These are phyloP conservation scores for Eustoma russellianum DNA, from an alignment of 257 asterid genomes.

Conservation along the genomic window DNA sequence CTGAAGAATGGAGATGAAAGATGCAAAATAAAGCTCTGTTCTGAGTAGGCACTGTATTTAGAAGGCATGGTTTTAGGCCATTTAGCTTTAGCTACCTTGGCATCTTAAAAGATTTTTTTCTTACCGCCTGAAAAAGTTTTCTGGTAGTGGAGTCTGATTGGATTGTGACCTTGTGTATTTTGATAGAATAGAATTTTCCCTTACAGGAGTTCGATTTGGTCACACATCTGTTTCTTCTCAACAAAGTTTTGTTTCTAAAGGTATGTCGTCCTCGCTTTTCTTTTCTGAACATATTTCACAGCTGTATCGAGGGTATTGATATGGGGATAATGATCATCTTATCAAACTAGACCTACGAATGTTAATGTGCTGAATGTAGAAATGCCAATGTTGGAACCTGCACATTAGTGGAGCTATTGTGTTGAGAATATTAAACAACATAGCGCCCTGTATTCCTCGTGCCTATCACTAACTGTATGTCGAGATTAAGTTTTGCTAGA, in stretches of 20 bases:
- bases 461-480: too few species aligned
- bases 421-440: too few species aligned
- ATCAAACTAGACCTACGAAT: too few species aligned
- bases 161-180: conserved; percentile 13
- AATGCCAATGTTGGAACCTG: too few species aligned
- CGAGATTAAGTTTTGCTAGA: too few species aligned
- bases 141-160: conserved; percentile 19
- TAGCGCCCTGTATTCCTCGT: too few species aligned
- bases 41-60: neutral
- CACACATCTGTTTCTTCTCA: conserved; percentile 71
- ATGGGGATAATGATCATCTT: too few species aligned
- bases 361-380: too few species aligned
- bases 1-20: neutral
- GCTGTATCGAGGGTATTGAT: neutral
- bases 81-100: neutral
- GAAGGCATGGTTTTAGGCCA: neutral
- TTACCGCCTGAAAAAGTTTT: conserved; percentile 2
- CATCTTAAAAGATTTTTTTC: conserved; percentile 1
- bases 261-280: conserved; percentile 35
- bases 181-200: conserved; percentile 40
- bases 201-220: conserved; percentile 90
- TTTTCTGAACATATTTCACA: conserved; percentile 6
- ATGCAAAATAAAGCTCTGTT: neutral
- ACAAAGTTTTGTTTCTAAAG: conserved; percentile 82
- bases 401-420: too few species aligned